phyloP scores from a whole-genome alignment of 192 early-diverging fungal species.

The Endogone sp. region DNA sequence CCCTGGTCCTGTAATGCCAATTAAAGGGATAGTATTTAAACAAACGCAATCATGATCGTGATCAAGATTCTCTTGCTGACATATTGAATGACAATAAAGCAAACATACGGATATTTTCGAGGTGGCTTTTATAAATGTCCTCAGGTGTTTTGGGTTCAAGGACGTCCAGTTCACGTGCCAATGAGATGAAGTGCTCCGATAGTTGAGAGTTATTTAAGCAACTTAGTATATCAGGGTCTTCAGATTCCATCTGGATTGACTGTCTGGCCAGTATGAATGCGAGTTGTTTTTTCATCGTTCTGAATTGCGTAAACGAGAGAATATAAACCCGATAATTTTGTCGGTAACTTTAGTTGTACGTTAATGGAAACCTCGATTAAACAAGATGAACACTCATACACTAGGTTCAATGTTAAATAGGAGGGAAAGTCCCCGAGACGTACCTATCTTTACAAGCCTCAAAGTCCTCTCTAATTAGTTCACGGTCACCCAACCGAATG shows the following conservation, averaged over 20 bases:
- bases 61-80: background rate
- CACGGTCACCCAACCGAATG: slow-evolving; percentile 76
- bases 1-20: slow-evolving; percentile 47
- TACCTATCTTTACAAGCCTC: slow-evolving; percentile 75
- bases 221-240: slow-evolving; percentile 73
- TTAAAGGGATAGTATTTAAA: slow-evolving; percentile 10
- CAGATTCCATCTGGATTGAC: slow-evolving; percentile 82
- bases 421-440: background rate
- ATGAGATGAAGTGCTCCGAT: slow-evolving; percentile 82
- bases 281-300: slow-evolving; percentile 88
- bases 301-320: slow-evolving; percentile 13
- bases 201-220: slow-evolving; percentile 88
- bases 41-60: background rate
- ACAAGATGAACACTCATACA: background rate
- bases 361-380: too few species aligned
- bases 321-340: background rate
- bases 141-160: slow-evolving; percentile 94
- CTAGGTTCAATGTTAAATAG: background rate
- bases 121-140: slow-evolving; percentile 97
- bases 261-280: slow-evolving; percentile 92
- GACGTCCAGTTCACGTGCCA: slow-evolving; percentile 91
- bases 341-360: too few species aligned
- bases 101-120: slow-evolving; percentile 80
- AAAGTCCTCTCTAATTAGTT: slow-evolving; percentile 85
- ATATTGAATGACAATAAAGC: slow-evolving; percentile 2